phyloP scores from a whole-genome alignment of 1,284 basidiomycete genomes.

The Austroboletus niveus region DNA sequence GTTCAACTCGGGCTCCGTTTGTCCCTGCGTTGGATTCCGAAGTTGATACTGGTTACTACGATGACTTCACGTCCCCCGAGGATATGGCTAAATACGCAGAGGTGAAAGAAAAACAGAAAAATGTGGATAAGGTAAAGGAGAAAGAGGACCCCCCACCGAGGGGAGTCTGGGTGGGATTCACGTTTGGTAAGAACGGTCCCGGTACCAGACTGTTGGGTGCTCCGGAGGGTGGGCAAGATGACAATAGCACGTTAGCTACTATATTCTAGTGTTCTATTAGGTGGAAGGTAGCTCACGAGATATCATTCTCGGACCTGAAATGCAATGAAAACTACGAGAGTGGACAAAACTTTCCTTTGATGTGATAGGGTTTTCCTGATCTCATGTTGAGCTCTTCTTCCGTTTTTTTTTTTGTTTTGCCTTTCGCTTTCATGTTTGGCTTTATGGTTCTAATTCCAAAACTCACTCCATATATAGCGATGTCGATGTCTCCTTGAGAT shows the following conservation, averaged over 20 bases:
- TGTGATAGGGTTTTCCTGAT: too few species aligned
- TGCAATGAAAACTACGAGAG: too few species aligned
- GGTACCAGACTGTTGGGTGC: conserved; percentile 40
- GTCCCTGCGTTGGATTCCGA: conserved; percentile 95
- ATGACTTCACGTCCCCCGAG: conserved; percentile 89
- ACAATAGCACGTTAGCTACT: conserved; percentile 54
- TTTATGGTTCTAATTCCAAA: too few species aligned
- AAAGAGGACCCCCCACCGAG: conserved; percentile 73
- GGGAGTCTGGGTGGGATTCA: conserved; percentile 97
- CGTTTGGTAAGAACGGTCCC: conserved; percentile 88
- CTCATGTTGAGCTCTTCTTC: too few species aligned
- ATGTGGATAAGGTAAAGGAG: conserved; percentile 91
- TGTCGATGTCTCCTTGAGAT: too few species aligned
- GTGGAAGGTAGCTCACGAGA: too few species aligned
- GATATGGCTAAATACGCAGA: conserved; percentile 99
- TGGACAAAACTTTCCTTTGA: too few species aligned
- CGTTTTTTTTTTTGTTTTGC: too few species aligned
- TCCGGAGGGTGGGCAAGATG: conserved; percentile 42
- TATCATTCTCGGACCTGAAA: too few species aligned
- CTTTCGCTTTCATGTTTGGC: too few species aligned
- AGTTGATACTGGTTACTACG: conserved; percentile 97
- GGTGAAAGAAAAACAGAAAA: conserved; percentile 95
- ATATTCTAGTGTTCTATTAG: conserved; percentile 48
- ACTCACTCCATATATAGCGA: too few species aligned
- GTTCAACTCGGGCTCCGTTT: conserved; percentile 85